Base-by-base conservation (phyloP, 78 protist genomes). In the Dictyostelium capitatum region DNA sequence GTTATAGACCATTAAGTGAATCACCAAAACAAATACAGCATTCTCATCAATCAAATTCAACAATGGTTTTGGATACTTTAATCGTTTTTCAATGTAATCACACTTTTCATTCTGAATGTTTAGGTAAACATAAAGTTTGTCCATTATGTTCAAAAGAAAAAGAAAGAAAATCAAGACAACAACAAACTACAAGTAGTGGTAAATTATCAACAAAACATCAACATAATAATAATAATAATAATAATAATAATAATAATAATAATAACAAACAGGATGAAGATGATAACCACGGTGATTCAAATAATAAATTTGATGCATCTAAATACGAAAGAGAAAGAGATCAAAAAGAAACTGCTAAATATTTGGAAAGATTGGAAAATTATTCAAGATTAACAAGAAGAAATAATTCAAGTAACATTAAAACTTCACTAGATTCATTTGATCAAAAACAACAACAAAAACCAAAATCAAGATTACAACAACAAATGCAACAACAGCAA, bases 71-170 rank as follows among this genome's bases (percentile, higher is more conserved):
- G 3, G 90, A 83, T 75, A 46, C 19, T 1, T 28, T 84, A 9
- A 10, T 84, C 0, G 57, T 84, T 11, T 84, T 75, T 37, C 65
- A 74, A 28, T 84, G 92, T 74, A 48, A 74, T 54, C 92, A 84
- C 46, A 37, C 92, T 17, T 47, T 74, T 41, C 93, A 87, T 51
- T 77, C 84, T 30, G 73, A 80, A 15, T 87, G 93, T 77, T 48
- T 87, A 2, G 93, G 93, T 11, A 87, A 87, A 37, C 93, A 87
- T 32, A 64, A 56, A 43, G 93, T 54, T 17, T 87, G 93, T 48
- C 93, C 93, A 64, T 23, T 59, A 47, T 87, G 93, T 64, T 75
- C 83, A 23, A 87, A 80, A 80, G 87, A 80, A 41, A 80, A 80
- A 46, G 75, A 80, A 41, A n/a, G 54, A 72, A 69, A 69, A 41